phyloP scores from a whole-genome alignment of 192 early-diverging fungal species.

The Haplosporangium gracile region DNA sequence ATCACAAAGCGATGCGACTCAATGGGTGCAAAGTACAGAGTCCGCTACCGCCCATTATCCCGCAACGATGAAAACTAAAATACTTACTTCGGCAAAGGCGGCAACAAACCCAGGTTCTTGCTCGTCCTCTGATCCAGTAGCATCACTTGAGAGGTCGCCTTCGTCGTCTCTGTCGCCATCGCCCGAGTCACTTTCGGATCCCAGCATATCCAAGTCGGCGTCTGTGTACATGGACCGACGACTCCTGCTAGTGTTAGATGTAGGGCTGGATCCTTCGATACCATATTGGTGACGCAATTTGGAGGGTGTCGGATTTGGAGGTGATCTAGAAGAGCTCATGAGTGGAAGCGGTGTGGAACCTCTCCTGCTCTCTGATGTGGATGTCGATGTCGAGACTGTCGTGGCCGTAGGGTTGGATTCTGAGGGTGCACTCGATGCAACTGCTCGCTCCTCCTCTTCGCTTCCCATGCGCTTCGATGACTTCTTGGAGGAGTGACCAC shows the following conservation, averaged over 20 bases:
- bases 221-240: constrained; percentile 35
- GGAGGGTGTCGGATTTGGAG: constrained; percentile 28
- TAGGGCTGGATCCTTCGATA: constrained; percentile 14
- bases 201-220: constrained; percentile 17
- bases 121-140: neutral
- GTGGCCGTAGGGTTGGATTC: neutral
- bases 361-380: constrained; percentile 17
- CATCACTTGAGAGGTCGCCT: neutral
- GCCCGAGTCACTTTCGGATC: constrained; percentile 19
- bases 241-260: constrained; percentile 16
- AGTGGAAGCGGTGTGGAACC: constrained; percentile 1
- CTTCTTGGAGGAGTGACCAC: constrained; percentile 9
- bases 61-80: neutral
- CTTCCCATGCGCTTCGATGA: neutral
- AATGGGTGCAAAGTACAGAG: neutral
- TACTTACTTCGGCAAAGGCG: constrained; percentile 32
- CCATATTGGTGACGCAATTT: constrained; percentile 18
- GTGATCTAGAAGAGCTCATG: constrained; percentile 17
- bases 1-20: neutral
- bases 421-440: neutral
- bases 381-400: constrained; percentile 25
- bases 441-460: neutral
- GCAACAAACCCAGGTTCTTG: constrained; percentile 16
- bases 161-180: neutral
- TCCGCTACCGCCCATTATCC: neutral